These are phyloP conservation scores for Drechslerella stenobrocha DNA, from an alignment of 2,329 filamentous ascomycete species.

Conservation along the genomic window DNA sequence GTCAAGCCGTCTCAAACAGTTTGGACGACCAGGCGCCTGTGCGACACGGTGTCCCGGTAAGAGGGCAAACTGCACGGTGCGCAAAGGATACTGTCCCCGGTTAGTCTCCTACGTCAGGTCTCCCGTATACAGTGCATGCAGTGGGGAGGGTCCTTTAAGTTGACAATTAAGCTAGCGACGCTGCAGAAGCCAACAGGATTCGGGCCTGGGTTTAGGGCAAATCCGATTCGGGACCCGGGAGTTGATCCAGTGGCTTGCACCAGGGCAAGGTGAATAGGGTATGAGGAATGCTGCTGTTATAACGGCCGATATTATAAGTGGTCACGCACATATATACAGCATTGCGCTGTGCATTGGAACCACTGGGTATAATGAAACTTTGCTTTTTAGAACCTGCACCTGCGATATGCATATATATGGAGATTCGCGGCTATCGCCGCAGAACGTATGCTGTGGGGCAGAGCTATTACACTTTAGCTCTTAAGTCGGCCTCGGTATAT, in stretches of 20 bases:
- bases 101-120: constrained; percentile 38
- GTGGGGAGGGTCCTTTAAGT: constrained; percentile 13
- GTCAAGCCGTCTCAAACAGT: constrained; percentile 13
- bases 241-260: constrained; percentile 27
- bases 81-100: constrained; percentile 16
- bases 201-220: neutral
- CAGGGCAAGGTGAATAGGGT: constrained; percentile 39
- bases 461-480: constrained; percentile 4
- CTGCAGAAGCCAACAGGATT: constrained; percentile 16
- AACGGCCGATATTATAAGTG: constrained; percentile 4
- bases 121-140: constrained; percentile 16
- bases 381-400: constrained; percentile 44
- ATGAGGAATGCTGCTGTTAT: constrained; percentile 17
- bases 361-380: constrained; percentile 38
- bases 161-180: constrained; percentile 32
- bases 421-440: constrained; percentile 10
- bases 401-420: neutral
- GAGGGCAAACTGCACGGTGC: too few species aligned
- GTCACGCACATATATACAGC: constrained; percentile 45
- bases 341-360: constrained; percentile 31
- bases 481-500: constrained; percentile 6
- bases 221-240: too few species aligned
- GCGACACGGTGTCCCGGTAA: constrained; percentile 21
- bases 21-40: constrained; percentile 20
- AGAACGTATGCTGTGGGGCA: constrained; percentile 4